Evolutionary conservation across 2,329 filamentous ascomycete species (phyloP).

Genomic region (Aspergillus candidus): DNA sequence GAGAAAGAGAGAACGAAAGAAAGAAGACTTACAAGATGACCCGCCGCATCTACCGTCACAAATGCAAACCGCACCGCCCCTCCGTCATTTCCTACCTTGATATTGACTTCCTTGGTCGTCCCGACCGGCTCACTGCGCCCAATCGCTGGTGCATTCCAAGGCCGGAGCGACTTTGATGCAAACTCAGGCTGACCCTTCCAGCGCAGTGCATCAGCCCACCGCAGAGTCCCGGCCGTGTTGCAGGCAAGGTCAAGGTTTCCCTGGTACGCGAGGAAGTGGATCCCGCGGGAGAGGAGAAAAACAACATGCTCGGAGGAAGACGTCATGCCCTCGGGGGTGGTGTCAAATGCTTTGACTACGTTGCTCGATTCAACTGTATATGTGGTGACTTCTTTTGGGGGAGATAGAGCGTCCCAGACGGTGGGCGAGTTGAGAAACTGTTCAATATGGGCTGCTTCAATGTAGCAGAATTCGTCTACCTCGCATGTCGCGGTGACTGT

Average conservation of each 20-base stretch:
- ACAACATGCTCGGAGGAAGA: conserved; percentile 4
- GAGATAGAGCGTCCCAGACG: conserved; percentile 14
- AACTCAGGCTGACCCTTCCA: conserved; percentile 23
- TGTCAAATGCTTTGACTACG: conserved; percentile 10
- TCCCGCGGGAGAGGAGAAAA: conserved; percentile 10
- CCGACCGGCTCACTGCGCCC: conserved; percentile 6
- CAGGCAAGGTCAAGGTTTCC: conserved; percentile 23
- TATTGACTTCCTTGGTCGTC: conserved; percentile 6
- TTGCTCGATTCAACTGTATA: conserved; percentile 8
- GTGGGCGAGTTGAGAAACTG: conserved; percentile 16
- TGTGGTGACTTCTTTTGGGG: conserved; percentile 10
- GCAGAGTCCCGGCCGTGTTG: conserved; percentile 21
- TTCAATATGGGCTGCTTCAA: conserved; percentile 9
- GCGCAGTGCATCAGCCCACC: conserved; percentile 17
- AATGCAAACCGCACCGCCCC: conserved; percentile 9
- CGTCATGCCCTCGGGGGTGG: conserved; percentile 10
- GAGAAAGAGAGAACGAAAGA: neutral
- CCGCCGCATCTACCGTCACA: conserved; percentile 11
- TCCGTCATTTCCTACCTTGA: neutral
- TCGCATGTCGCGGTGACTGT: conserved; percentile 18
- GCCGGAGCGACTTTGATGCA: conserved; percentile 8
- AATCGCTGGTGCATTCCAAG: conserved; percentile 12
- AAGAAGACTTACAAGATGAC: conserved; percentile 11
- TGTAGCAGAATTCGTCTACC: conserved; percentile 18
- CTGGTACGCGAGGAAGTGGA: conserved; percentile 20